Conservation (phyloP, 2,329 filamentous ascomycete species). For the Neonectria hederae region DNA sequence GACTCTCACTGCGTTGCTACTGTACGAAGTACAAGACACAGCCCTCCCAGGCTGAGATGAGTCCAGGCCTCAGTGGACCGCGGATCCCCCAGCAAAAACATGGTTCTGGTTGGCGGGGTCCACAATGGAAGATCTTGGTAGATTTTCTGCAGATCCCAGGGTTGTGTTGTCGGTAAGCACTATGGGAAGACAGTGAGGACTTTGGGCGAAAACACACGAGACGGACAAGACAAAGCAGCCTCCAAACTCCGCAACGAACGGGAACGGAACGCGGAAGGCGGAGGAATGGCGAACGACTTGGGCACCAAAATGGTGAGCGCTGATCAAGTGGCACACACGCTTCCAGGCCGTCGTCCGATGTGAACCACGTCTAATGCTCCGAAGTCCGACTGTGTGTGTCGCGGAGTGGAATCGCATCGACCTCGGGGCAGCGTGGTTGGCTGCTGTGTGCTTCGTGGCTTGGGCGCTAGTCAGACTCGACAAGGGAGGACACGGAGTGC, state of each 20-base stretch:
- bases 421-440: background rate
- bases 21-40: constrained; percentile 1
- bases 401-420: background rate
- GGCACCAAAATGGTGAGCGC: background rate
- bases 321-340: background rate
- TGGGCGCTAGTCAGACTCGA: background rate
- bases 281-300: background rate
- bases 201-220: background rate
- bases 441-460: background rate
- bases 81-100: constrained; percentile 8
- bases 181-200: background rate
- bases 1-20: background rate
- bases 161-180: constrained; percentile 10
- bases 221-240: background rate
- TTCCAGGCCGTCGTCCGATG: background rate
- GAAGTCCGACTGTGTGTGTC: background rate
- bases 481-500: background rate
- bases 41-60: constrained; percentile 16
- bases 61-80: constrained; percentile 15
- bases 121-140: constrained; percentile 17
- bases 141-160: constrained; percentile 15
- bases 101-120: constrained; percentile 18
- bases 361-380: background rate
- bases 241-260: constrained; percentile 18
- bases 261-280: constrained; percentile 5